These are phyloP conservation scores for Trichophyton mentagrophytes DNA, from an alignment of 2,329 filamentous ascomycete genomes.

Conservation along the genomic window DNA sequence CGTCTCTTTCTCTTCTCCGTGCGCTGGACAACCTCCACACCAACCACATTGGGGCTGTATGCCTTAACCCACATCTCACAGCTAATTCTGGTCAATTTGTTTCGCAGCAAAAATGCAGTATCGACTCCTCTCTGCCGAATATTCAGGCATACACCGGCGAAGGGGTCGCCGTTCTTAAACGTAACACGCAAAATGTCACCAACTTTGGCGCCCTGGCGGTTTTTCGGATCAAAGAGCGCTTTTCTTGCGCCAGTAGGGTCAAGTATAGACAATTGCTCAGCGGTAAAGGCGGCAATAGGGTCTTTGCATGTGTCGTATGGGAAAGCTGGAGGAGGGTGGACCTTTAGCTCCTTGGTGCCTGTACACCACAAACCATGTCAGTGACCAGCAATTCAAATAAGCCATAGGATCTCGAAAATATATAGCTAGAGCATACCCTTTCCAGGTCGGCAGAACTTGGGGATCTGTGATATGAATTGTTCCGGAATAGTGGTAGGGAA, in stretches of 20 bases:
- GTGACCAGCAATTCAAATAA: background rate
- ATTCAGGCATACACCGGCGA: slow-evolving; percentile 75
- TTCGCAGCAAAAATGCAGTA: slow-evolving; percentile 73
- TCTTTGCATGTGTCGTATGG: slow-evolving; percentile 41
- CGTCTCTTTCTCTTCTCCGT: slow-evolving; percentile 71
- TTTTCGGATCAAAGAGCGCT: slow-evolving; percentile 61
- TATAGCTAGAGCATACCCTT: slow-evolving; percentile 20
- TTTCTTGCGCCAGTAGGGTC: slow-evolving; percentile 77
- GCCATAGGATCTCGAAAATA: background rate
- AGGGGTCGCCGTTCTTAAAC: slow-evolving; percentile 73
- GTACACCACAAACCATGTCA: slow-evolving; percentile 8
- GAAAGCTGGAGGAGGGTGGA: slow-evolving; percentile 43
- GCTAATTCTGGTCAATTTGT: slow-evolving; percentile 71
- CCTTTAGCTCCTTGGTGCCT: slow-evolving; percentile 40
- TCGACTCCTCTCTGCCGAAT: slow-evolving; percentile 82
- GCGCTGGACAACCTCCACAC: slow-evolving; percentile 87
- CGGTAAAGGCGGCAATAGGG: slow-evolving; percentile 55
- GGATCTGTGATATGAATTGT: slow-evolving; percentile 33
- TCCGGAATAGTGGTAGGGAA: slow-evolving; percentile 31
- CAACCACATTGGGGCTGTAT: slow-evolving; percentile 76
- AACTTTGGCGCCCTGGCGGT: slow-evolving; percentile 64
- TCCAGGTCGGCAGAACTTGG: slow-evolving; percentile 26
- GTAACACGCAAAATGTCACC: slow-evolving; percentile 90
- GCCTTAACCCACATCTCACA: slow-evolving; percentile 98
- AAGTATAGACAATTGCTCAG: slow-evolving; percentile 57